These are phyloP conservation scores for Chlamydomonas schloesseri DNA, from an alignment of 139 green algal genomes.

Conservation along the genomic window DNA sequence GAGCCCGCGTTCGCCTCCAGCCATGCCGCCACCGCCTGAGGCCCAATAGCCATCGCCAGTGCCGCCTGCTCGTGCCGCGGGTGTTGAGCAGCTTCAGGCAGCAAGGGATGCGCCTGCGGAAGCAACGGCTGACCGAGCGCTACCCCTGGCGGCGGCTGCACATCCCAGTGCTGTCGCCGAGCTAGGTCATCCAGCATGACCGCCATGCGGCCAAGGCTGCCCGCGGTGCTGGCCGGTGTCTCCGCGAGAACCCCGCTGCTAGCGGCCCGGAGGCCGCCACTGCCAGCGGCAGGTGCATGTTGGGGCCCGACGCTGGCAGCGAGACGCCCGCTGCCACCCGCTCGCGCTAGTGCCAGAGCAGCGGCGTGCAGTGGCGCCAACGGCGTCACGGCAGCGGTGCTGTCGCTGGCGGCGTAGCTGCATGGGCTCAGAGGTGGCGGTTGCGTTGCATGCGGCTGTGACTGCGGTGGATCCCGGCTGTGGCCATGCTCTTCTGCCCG, in stretches of 20 bases:
- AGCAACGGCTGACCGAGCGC: not conserved
- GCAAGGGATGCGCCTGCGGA: not conserved
- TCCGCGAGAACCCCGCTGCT: not conserved
- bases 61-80: too few relatives aligned
- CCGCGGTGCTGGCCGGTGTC: not conserved
- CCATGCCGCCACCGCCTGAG: not conserved
- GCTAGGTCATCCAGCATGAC: slow-evolving; percentile 22
- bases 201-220: slow-evolving; percentile 1
- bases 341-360: not conserved
- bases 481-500: too few relatives aligned
- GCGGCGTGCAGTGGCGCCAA: not conserved
- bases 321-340: too few relatives aligned
- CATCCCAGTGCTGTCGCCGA: slow-evolving; percentile 24
- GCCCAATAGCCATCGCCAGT: too few relatives aligned
- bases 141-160: not conserved
- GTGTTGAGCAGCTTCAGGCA: not conserved
- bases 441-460: not conserved
- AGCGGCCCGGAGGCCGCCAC: too few relatives aligned
- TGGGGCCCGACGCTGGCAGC: too few relatives aligned
- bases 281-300: not conserved
- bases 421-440: slow-evolving; percentile 4
- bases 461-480: too few relatives aligned
- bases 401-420: not conserved
- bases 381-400: not conserved
- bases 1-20: not conserved